A percentile compares a stretch with the other conserved stretches of the same genome.
Conservation (phyloP, 1,284 basidiomycete species). For the Tilletia indica region DNA sequence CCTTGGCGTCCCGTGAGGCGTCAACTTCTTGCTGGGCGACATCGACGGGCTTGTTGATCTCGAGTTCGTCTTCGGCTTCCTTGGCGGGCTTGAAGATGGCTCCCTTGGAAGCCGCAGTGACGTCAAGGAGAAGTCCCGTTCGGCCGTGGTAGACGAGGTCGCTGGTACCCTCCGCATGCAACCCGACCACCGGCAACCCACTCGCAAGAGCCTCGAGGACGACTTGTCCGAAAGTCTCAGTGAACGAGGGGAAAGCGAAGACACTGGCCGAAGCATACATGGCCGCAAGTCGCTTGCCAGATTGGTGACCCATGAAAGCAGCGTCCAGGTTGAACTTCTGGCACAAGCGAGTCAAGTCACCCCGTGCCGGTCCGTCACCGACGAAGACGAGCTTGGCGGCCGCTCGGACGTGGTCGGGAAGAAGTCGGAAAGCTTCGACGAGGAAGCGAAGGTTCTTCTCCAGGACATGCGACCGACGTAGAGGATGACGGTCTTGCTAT, state of each 20-base stretch:
- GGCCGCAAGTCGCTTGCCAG: slow-evolving; percentile 51
- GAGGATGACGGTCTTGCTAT: slow-evolving; percentile 54
- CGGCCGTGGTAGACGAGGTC: slow-evolving; percentile 61
- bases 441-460: slow-evolving; percentile 66
- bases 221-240: slow-evolving; percentile 65
- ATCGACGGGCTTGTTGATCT: background rate
- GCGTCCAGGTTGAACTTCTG: slow-evolving; percentile 59
- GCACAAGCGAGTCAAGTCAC: slow-evolving; percentile 60
- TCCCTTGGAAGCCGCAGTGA: slow-evolving; percentile 34
- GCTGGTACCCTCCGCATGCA: slow-evolving; percentile 64
- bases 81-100: slow-evolving; percentile 19
- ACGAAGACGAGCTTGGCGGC: slow-evolving; percentile 62
- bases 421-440: slow-evolving; percentile 59
- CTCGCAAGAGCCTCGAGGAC: slow-evolving; percentile 63
- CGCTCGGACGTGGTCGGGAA: slow-evolving; percentile 44
- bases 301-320: slow-evolving; percentile 61
- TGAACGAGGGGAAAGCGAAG: slow-evolving; percentile 63
- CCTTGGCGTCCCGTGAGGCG: slow-evolving; percentile 4
- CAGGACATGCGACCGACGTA: slow-evolving; percentile 60
- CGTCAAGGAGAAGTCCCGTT: slow-evolving; percentile 59
- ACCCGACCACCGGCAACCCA: slow-evolving; percentile 63
- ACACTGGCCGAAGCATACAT: slow-evolving; percentile 63
- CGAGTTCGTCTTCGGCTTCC: background rate
- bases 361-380: slow-evolving; percentile 63
- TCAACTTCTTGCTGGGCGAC: background rate